Evolutionary conservation across 345 rosid genomes (phyloP).

Genomic region (Pugionium dolabratum): DNA sequence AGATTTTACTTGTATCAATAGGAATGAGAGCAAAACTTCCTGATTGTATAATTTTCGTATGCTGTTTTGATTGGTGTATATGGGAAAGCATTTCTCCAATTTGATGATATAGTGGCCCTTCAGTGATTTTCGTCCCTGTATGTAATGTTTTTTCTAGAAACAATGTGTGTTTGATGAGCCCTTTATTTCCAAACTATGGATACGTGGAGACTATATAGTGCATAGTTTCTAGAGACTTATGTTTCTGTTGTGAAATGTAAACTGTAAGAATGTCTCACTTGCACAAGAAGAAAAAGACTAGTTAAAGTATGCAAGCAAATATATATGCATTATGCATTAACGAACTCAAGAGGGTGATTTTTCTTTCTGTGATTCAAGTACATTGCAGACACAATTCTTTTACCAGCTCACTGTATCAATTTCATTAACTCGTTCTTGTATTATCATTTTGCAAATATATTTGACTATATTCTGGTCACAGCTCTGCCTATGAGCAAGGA

Average conservation of each 20-base stretch:
- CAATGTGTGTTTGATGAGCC: conserved; percentile 12
- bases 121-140: neutral
- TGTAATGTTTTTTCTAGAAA: neutral
- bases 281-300: neutral
- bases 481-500: conserved; percentile 79
- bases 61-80: neutral
- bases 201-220: conserved; percentile 4
- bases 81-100: neutral
- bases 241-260: neutral
- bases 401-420: conserved; percentile 3
- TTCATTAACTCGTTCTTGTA: neutral
- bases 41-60: neutral
- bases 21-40: neutral
- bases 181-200: neutral
- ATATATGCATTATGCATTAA: conserved; percentile 10
- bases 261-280: conserved; percentile 1
- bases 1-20: neutral
- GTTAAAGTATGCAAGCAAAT: neutral
- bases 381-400: conserved; percentile 20
- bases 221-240: conserved; percentile 13
- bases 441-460: conserved; percentile 10
- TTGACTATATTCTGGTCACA: conserved; percentile 33
- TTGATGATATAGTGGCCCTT: conserved; percentile 4
- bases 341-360: conserved; percentile 2
- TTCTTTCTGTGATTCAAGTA: neutral